phyloP scores from a whole-genome alignment of 176 grass and related monocot genomes.

The Musa itinerans region DNA sequence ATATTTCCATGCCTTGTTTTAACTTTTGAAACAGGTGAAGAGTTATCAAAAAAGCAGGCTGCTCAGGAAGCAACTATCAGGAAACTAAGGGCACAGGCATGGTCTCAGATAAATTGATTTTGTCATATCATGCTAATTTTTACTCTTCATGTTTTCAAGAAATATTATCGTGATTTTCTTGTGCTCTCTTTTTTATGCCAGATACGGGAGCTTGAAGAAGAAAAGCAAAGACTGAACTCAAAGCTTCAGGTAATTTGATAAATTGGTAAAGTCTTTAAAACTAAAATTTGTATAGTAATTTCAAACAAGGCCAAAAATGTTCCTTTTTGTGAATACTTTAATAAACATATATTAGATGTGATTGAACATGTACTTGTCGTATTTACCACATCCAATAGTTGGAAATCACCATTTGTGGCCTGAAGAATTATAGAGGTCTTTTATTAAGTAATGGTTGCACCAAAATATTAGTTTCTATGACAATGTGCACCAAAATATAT shows the following conservation, averaged over 20 bases:
- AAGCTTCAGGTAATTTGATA: constrained; percentile 73
- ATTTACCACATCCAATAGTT: too few species aligned
- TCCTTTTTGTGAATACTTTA: too few species aligned
- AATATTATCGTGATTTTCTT: constrained; percentile 8
- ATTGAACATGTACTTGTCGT: too few species aligned
- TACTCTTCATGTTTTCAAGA: constrained; percentile 12
- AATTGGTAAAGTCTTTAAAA: not conserved
- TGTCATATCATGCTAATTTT: constrained; percentile 4
- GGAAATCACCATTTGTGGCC: too few species aligned
- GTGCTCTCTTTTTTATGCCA: constrained; percentile 42
- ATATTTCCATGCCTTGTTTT: not conserved
- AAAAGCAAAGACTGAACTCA: constrained; percentile 91
- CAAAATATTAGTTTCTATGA: too few species aligned
- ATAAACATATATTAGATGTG: too few species aligned
- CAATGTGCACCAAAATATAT: too few species aligned
- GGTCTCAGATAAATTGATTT: constrained; percentile 19
- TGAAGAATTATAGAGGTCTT: too few species aligned
- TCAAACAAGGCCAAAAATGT: too few species aligned
- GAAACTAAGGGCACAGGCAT: constrained; percentile 93
- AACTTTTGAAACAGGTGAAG: constrained; percentile 72
- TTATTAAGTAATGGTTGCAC: too few species aligned
- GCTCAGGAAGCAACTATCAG: constrained; percentile 98
- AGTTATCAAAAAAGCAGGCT: constrained; percentile 97
- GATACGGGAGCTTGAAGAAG: constrained; percentile 96
- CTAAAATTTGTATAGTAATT: too few species aligned